Percentiles rank a stretch among this genome's conserved stretches.
Conservation (phyloP, 768 basidiomycete species). For the Antrodiella citrinella region DNA sequence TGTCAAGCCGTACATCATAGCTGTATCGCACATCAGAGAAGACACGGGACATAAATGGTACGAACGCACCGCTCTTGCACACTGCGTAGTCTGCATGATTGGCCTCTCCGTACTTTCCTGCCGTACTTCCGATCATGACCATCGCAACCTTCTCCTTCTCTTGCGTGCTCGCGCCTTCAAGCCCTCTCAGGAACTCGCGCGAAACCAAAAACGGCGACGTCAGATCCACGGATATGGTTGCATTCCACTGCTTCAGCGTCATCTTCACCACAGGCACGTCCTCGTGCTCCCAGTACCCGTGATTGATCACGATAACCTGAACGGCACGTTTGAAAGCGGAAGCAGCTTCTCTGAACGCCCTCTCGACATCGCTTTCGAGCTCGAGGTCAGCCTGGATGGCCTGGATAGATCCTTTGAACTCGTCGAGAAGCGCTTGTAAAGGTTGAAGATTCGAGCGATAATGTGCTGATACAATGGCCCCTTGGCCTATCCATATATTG, state of each 20-base stretch:
- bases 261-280: conserved; percentile 46
- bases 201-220: conserved; percentile 61
- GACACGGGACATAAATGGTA: too few species aligned
- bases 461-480: conserved; percentile 64
- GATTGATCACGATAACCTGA: conserved; percentile 54
- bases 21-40: too few species aligned
- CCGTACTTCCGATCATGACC: conserved; percentile 60
- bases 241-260: conserved; percentile 56
- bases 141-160: conserved; percentile 50
- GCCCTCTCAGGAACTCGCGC: conserved; percentile 46
- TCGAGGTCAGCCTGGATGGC: conserved; percentile 51
- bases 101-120: conserved; percentile 68
- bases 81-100: conserved; percentile 61
- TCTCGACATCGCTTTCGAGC: conserved; percentile 42
- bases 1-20: conserved; percentile 66
- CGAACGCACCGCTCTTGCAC: conserved; percentile 53
- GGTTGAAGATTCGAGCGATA: conserved; percentile 47
- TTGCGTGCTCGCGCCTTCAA: conserved; percentile 28
- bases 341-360: conserved; percentile 36
- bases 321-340: conserved; percentile 36
- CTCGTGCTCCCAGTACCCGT: conserved; percentile 42
- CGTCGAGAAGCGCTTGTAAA: conserved; percentile 31
- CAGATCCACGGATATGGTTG: conserved; percentile 53
- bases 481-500: conserved; percentile 42
- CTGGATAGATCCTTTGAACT: conserved; percentile 26